These are phyloP conservation scores for Odonthalia washingtoniensis DNA, from an alignment of 31 red algal species.

Conservation along the genomic window DNA sequence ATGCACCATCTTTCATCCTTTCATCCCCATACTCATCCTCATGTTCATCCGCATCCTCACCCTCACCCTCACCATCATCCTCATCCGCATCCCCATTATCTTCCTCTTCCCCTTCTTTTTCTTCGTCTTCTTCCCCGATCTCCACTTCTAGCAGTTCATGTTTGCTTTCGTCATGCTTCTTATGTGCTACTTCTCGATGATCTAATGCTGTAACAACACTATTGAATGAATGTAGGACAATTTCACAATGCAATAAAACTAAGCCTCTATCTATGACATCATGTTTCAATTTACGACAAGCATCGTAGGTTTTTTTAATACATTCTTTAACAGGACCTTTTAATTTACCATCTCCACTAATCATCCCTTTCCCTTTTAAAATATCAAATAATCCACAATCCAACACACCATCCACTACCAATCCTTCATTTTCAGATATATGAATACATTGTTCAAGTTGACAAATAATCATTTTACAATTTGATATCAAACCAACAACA, in stretches of 20 bases:
- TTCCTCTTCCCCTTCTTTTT: not conserved
- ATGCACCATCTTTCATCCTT: constrained; percentile 7
- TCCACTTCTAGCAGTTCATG: no score
- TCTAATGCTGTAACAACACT: constrained; percentile 16
- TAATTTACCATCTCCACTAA: not conserved
- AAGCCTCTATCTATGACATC: constrained; percentile 64
- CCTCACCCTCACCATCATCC: not conserved
- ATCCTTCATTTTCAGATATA: constrained; percentile 14
- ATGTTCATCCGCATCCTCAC: not conserved
- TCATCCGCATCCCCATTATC: not conserved
- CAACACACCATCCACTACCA: no score
- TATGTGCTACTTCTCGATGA: no score
- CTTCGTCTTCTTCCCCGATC: not conserved
- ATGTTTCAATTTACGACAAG: constrained; percentile 35
- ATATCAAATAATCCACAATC: not conserved
- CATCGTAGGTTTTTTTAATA: constrained; percentile 21
- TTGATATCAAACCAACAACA: constrained; percentile 40
- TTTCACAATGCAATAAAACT: constrained; percentile 50
- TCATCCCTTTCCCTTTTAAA: not conserved
- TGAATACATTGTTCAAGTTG: constrained; percentile 16
- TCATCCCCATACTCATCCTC: not conserved
- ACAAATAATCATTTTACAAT: no score
- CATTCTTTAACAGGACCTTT: constrained; percentile 30
- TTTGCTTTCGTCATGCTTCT: no score
- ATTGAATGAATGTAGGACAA: constrained; percentile 52